Conservation (phyloP, 352 stramenopile genomes). For the Blastocystis sp. region DNA sequence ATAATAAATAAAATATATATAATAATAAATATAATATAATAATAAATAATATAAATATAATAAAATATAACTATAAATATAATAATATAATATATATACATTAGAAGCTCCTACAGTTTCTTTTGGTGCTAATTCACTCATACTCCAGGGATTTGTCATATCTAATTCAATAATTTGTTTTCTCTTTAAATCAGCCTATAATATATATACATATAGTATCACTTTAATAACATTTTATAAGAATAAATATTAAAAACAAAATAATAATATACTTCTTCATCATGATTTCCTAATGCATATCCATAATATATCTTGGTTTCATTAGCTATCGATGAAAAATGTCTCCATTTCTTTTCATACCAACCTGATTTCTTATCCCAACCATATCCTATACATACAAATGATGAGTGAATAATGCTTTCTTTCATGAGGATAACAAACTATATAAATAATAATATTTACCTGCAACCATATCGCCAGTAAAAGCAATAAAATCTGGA, state of each 20-base stretch:
- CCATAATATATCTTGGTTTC: conserved; percentile 21
- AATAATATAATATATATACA: no score
- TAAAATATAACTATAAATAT: no score
- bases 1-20: no score
- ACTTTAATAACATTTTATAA: no score
- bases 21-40: no score
- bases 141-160: conserved; percentile 17
- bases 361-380: conserved; percentile 28
- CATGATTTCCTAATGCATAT: conserved; percentile 36
- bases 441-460: not conserved
- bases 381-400: conserved; percentile 17
- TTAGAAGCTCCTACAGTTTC: not conserved
- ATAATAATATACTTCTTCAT: no score
- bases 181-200: conserved; percentile 1
- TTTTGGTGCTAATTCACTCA: not conserved
- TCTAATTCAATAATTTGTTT: conserved; percentile 13
- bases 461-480: conserved; percentile 36
- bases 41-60: no score
- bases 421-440: no score
- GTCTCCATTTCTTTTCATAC: conserved; percentile 30
- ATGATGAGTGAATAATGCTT: no score
- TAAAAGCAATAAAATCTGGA: conserved; percentile 33
- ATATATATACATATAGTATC: no score
- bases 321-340: conserved; percentile 8
- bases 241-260: no score